Base-by-base conservation (phyloP, 2,329 filamentous ascomycete genomes). In the Huntiella decipiens region DNA sequence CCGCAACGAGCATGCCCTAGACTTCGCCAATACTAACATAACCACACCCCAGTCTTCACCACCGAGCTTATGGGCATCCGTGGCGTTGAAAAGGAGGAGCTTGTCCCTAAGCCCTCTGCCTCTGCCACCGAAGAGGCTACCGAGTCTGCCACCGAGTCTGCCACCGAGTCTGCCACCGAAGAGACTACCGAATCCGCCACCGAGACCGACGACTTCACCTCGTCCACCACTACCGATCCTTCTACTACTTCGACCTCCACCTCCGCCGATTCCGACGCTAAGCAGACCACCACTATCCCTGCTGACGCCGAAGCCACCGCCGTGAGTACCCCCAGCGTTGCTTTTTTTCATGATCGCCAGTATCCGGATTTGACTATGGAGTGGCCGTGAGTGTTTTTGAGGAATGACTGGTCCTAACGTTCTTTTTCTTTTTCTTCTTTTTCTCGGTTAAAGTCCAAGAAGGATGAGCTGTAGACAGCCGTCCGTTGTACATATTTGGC, bases 51-150 rank as follows among this genome's bases (percentile, higher is more conserved):
- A 81, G 76, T 96, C 45, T 95, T 96, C 58, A 84, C 93, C 67
- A 94, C 87, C 39, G 85, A 94, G 64, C 67, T 96, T 53, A 68
- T 95, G 56, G 79, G 73, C 47, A 95, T 96, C 57, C 68, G 77
- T 12, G 86, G 86, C 28, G 82, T 88, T 22, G 58, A 63, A 46
- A 64, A 66, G 52, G 66, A 69, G 52, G 58, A 60, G 12, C 44
- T 49, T 31, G 67, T 68, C 50, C 55, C 65, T 16, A 49, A 51
- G 50, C 59, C 57, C 50, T 67, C 68, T 60, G 54, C 56, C 8
- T 49, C 56, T 34, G 53, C 58, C 43, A 53, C 56, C 19, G 51
- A 56, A 35, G 54, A 58, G 22, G 50, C 52, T 39, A 44, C 46
- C 19, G 50, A 52, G 50, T 28, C 22, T 3, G 22, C 22, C 22